phyloP scores from a whole-genome alignment of 2,329 filamentous ascomycete genomes.

The Colletotrichum karsti region DNA sequence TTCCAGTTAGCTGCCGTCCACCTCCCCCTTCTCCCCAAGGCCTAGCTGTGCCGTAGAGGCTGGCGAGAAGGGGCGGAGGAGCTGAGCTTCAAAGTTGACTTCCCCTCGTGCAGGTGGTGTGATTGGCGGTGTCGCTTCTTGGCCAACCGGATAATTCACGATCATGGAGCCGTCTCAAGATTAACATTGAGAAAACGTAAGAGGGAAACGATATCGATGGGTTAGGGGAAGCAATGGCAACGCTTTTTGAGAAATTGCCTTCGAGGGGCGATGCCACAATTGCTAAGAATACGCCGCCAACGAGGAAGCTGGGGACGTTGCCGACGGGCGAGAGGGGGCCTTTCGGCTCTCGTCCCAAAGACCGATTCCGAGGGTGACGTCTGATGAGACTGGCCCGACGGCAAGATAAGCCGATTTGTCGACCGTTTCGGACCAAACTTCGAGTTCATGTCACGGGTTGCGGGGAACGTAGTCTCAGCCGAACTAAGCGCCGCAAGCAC shows the following conservation, averaged over 20 bases:
- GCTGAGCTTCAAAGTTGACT: neutral
- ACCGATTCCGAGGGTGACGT: neutral
- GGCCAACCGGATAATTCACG: neutral
- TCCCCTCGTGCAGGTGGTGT: neutral
- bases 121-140: neutral
- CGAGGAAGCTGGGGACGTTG: too few species aligned
- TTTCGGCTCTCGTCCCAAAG: neutral
- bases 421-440: neutral
- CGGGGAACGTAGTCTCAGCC: neutral
- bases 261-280: too few species aligned
- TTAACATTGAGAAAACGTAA: neutral
- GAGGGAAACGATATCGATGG: constrained; percentile 11
- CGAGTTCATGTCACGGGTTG: neutral
- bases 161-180: neutral
- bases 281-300: too few species aligned
- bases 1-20: neutral
- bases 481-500: neutral
- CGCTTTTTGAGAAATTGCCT: neutral
- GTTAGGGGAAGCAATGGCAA: neutral
- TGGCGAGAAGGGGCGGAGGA: neutral
- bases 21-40: neutral
- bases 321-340: neutral
- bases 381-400: neutral
- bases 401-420: neutral
- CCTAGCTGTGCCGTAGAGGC: neutral